Base-by-base conservation (phyloP, 2,329 filamentous ascomycete species). In the Beauveria bassiana region DNA sequence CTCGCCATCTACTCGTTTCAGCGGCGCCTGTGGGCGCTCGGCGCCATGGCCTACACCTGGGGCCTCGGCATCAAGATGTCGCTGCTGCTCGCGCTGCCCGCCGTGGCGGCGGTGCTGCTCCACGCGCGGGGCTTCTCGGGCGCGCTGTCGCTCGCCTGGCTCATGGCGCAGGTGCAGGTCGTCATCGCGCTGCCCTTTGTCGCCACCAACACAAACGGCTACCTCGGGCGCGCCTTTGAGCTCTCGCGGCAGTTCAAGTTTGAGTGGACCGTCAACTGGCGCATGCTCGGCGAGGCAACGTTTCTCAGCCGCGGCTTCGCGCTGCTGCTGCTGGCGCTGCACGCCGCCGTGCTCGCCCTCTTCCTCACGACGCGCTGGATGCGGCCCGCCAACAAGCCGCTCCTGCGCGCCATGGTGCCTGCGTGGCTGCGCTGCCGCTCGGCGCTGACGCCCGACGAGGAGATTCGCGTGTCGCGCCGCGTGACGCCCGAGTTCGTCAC, bases 251-350 rank as follows among this genome's bases (percentile, higher is more conserved):
- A 91, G 68, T 99, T 99, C 76, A 81, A 96, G 68, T 98, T 93
- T 80, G 92, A 93, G 75, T 99, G 95, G 95, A 99, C 95, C 0
- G 95, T 99, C 67, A 99, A 99, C 74, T 99, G 95, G 95, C 86
- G 93, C 59, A 98, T 98, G 72, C 76, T 97, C n/a, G 87, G 89
- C 18, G 92, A 97, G 74, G 84, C 89, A 7, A 74, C 78, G 0
- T 99, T 99, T 69, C 81, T 96, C 52, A 82, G 81, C 66, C 83
- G 78, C 63, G 72, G 77, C 2, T 96, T 96, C 71, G 85, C 91
- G 28, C 67, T 87, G 20, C 73, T 76, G 16, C 80, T 97, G 56
- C 79, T 96, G 28, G 79, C 74, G 1, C 70, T 84, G 61, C 91
- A 97, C 71, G 77, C 79, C 28, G 72, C 78, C 9, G 78, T 92